These are phyloP conservation scores for Backusella liffmaniae DNA, from an alignment of 192 early-diverging fungal genomes.

Conservation along the genomic window DNA sequence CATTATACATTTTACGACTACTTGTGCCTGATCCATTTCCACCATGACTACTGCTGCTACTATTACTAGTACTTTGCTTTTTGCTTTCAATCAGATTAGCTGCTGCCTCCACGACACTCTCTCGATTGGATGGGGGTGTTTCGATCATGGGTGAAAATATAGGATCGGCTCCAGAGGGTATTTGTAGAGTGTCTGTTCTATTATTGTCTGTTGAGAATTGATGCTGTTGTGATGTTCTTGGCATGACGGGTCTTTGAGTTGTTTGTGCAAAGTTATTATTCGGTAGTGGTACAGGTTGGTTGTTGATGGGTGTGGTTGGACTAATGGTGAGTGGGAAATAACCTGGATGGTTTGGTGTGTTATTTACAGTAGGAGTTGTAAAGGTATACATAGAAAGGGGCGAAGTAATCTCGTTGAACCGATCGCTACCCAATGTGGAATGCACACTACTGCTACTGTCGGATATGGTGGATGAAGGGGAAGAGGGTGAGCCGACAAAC, in stretches of 20 bases:
- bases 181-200: neutral
- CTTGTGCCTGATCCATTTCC: neutral
- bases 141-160: neutral
- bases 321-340: neutral
- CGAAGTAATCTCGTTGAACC: neutral
- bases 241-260: neutral
- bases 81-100: neutral
- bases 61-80: neutral
- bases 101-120: neutral
- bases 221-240: neutral
- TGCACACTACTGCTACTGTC: slow-evolving; percentile 28
- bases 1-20: slow-evolving; percentile 6
- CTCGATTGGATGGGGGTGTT: neutral
- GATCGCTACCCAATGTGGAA: neutral
- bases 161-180: neutral
- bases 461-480: slow-evolving; percentile 26
- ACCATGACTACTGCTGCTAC: neutral
- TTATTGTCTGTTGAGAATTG: neutral
- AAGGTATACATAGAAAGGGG: neutral
- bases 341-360: neutral
- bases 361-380: neutral
- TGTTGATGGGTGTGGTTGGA: neutral
- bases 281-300: neutral
- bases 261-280: neutral
- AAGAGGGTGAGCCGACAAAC: slow-evolving; percentile 23